Conservation (phyloP, 495 filamentous ascomycete genomes). For the Pyronema domesticum region DNA sequence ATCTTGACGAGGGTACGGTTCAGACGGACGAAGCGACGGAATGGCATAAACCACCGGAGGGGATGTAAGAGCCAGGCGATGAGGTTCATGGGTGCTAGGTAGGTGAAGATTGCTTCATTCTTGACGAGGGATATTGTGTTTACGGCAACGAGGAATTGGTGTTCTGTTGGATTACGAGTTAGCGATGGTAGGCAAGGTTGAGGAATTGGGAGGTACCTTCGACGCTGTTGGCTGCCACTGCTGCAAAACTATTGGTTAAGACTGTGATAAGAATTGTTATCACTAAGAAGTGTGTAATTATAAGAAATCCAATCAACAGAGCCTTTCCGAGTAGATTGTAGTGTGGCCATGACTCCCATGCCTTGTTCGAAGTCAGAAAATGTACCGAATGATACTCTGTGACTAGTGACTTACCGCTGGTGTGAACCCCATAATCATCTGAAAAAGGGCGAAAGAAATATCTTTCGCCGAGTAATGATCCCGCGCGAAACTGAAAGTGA, state of each 20-base stretch:
- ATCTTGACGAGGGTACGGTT: conserved; percentile 78
- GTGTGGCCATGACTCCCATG: conserved; percentile 44
- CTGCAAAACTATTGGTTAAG: conserved; percentile 84
- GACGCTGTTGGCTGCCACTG: conserved; percentile 76
- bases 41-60: conserved; percentile 56
- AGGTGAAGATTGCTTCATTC: conserved; percentile 81
- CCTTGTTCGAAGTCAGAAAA: conserved; percentile 3
- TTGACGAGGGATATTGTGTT: conserved; percentile 95
- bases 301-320: conserved; percentile 62
- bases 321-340: conserved; percentile 62
- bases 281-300: conserved; percentile 90
- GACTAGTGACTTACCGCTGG: conserved; percentile 41
- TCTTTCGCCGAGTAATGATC: conserved; percentile 41
- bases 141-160: conserved; percentile 65
- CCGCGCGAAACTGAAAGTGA: conserved; percentile 59
- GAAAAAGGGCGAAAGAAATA: conserved; percentile 75
- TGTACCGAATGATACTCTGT: background rate
- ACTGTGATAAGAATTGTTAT: conserved; percentile 86
- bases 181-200: background rate
- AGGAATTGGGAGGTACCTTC: conserved; percentile 32
- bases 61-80: conserved; percentile 74
- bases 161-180: conserved; percentile 4
- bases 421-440: conserved; percentile 62
- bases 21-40: conserved; percentile 57
- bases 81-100: conserved; percentile 74